Evolutionary conservation across 1,139 yeast genomes (phyloP), one percentile per base, ranked within the genome.

Genomic region (Yarrowia galli): DNA sequence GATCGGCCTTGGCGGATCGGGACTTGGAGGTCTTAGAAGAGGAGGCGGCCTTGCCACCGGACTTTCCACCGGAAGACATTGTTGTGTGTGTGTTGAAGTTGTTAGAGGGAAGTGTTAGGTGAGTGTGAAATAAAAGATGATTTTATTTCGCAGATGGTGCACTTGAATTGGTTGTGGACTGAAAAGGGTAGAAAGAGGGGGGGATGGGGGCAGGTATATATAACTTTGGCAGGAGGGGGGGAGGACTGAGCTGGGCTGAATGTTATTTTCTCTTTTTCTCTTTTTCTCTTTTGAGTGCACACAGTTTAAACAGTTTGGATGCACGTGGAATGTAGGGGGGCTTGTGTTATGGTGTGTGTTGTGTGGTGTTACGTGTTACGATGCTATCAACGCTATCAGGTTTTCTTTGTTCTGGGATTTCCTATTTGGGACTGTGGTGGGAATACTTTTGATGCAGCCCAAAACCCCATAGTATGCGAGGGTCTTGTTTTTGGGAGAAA

Each of bases 1-100:
- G 88, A 82, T 98, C 98, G 80, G 98, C 98, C 86, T 92, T 93
- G 72, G 97, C 89, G 75, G 98, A 93, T 88, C 98, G 92, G 69
- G 98, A 90, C 83, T 96, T 95, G 78, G 98, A 89, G 77, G 96
- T 92, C 84, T 93, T 93, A 80, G 92, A 93, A 75, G 96, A 84
- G 70, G 83, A 79, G 78, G 97, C 96, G 80, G 97, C 97, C 85
- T 92, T 92, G 78, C 93, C 93, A 82, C 98, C 98, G 73, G 83
- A 80, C 89, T 93, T 93, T 82, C 98, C 98, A 82, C 97, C 97
- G 81, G 66, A 61, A 61, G 98, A 91, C 97, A 92, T 92, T 86
- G 69, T n/a, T n/a, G n/a, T n/a, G n/a, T n/a, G n/a, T 84, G 72
- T 69, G 49, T 67, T 51, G 42, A 68, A 67, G 54, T 40, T 69